These are phyloP conservation scores for Colletotrichum sp. DNA, from an alignment of 2,329 filamentous ascomycete species.

Conservation along the genomic window DNA sequence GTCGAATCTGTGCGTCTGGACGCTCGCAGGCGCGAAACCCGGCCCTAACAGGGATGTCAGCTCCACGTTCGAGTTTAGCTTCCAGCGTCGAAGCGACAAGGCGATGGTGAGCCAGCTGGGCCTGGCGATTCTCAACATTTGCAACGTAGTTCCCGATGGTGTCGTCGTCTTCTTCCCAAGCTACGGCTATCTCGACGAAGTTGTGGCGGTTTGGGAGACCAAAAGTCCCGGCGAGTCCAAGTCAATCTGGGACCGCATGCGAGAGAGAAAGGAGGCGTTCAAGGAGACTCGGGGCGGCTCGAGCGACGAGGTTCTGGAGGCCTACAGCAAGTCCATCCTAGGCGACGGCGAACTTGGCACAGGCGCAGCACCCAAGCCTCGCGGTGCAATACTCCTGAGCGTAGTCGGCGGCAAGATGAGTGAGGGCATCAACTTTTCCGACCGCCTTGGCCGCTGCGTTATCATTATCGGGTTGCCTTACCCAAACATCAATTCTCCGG, in stretches of 20 bases:
- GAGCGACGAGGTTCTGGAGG: constrained; percentile 73
- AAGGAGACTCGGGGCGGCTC: constrained; percentile 58
- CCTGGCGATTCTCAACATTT: constrained; percentile 72
- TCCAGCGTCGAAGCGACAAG: constrained; percentile 73
- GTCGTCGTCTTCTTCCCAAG: constrained; percentile 96
- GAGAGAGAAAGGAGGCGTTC: constrained; percentile 67
- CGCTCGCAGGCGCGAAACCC: constrained; percentile 57
- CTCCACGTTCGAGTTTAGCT: constrained; percentile 84
- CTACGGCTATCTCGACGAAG: constrained; percentile 85
- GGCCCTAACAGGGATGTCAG: constrained; percentile 27
- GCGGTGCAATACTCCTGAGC: constrained; percentile 82
- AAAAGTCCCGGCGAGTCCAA: constrained; percentile 31
- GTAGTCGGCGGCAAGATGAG: constrained; percentile 95
- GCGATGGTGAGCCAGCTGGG: constrained; percentile 79
- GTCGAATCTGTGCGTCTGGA: constrained; percentile 80
- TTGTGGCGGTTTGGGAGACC: constrained; percentile 67
- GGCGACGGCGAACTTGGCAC: constrained; percentile 32
- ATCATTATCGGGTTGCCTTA: constrained; percentile 93
- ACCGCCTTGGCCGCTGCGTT: constrained; percentile 86
- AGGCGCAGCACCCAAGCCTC: constrained; percentile 14
- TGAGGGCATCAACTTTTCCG: constrained; percentile 98
- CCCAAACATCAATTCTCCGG: constrained; percentile 85
- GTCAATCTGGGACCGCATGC: constrained; percentile 64
- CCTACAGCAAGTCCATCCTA: constrained; percentile 74
- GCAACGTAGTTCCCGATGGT: constrained; percentile 80